Base-by-base conservation (phyloP, 2,329 filamentous ascomycete genomes). In the Fusarium floridanum region DNA sequence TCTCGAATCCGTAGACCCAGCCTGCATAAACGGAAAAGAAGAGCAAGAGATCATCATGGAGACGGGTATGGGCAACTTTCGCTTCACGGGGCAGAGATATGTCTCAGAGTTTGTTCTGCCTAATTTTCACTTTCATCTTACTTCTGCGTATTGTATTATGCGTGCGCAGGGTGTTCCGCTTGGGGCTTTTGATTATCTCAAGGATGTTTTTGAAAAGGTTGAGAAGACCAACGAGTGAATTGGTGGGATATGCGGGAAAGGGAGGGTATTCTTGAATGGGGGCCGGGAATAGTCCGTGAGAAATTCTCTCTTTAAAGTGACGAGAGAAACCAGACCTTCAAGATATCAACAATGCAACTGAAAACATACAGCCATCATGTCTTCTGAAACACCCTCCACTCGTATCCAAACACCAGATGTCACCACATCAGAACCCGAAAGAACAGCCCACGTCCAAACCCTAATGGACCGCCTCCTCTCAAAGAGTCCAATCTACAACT, bases 81-180 rank as follows among this genome's bases (percentile, higher is more conserved):
- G 64, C 29, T 81, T 80, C 61, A 75, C 67, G 3, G 85, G 81
- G 0, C 73, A 82, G 64, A 76, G 80, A 2, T 90, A 89, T 74
- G 73, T 88, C 12, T 76, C 80, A 36, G 77, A 80, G 6, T 87
- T 84, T 77, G 84, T 81, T 3, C 77, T 91, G 27, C 88, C 90
- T 4, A 91, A 92, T 76, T 86, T 91, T 74, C 91, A 86, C 80
- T 92, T 92, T 73, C 91, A 92, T 73, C 67, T 88, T 12, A 84
- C 83, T 12, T 89, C 85, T 16, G 86, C 88, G 11, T 92, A 92
- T 79, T 84, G 81, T 3, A 87, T 92, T 61, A 78, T 92, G 76
- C 82, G 91, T 50, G 84, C 84, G 56, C 85, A 88, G 79, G 90
- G 90, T 0, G 88, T 92, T 29, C 85, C 85, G 0, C n/a, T 92